Conservation (phyloP, 768 basidiomycete species). For the Mycena pura region DNA sequence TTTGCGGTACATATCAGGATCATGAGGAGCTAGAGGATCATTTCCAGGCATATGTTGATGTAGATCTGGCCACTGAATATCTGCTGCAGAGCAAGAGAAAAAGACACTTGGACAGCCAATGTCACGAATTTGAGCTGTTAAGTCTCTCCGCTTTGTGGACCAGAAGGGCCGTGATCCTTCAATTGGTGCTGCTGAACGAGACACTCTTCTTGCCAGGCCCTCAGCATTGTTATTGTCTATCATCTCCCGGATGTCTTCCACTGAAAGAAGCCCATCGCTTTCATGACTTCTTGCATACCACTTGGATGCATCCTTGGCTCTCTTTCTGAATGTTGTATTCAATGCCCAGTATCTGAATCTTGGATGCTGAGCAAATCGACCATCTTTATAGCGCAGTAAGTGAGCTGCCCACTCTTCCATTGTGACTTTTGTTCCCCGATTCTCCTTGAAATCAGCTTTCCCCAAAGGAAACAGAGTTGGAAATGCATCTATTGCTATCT, state of each 20-base stretch:
- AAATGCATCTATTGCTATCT: slow-evolving; percentile 29
- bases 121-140: slow-evolving; percentile 26
- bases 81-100: slow-evolving; percentile 35
- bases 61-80: slow-evolving; percentile 40
- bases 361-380: slow-evolving; percentile 30
- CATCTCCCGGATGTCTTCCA: slow-evolving; percentile 27
- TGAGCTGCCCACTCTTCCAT: slow-evolving; percentile 29
- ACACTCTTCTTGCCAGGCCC: slow-evolving; percentile 21
- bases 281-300: slow-evolving; percentile 24
- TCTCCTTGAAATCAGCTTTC: slow-evolving; percentile 22
- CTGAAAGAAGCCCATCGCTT: slow-evolving; percentile 15
- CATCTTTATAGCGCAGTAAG: slow-evolving; percentile 24
- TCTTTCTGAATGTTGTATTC: slow-evolving; percentile 21
- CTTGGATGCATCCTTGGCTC: slow-evolving; percentile 10
- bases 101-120: slow-evolving; percentile 33
- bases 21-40: slow-evolving; percentile 14
- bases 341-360: slow-evolving; percentile 30
- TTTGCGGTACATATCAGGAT: slow-evolving; percentile 15
- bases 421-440: slow-evolving; percentile 9
- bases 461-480: slow-evolving; percentile 33
- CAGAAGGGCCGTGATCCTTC: slow-evolving; percentile 33
- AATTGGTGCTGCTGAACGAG: slow-evolving; percentile 26
- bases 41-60: slow-evolving; percentile 37
- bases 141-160: slow-evolving; percentile 12
- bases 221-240: slow-evolving; percentile 17